Percentiles rank a stretch among this genome's conserved stretches.
These are phyloP conservation scores for Ganoderma lucidum DNA, from an alignment of 1,284 basidiomycete species.

Conservation along the genomic window DNA sequence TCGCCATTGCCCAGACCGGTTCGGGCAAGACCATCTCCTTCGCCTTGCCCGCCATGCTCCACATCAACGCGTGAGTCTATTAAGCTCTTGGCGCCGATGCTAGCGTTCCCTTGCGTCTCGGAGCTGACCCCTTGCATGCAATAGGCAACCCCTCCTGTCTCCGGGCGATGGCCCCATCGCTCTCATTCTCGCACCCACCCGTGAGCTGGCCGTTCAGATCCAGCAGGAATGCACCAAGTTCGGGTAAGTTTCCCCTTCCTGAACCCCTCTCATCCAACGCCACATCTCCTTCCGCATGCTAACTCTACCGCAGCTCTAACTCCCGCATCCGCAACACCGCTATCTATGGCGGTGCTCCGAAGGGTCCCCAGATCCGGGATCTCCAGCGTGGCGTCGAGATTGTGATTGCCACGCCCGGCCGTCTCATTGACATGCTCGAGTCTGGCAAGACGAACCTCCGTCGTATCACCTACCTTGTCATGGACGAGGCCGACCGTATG, in stretches of 20 bases:
- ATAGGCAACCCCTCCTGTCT: slow-evolving; percentile 89
- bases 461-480: slow-evolving; percentile 96
- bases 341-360: slow-evolving; percentile 98
- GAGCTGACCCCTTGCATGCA: slow-evolving; percentile 12
- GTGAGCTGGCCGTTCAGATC: slow-evolving; percentile 98
- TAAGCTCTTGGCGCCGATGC: slow-evolving; percentile 5
- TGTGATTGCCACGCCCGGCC: slow-evolving; percentile 92
- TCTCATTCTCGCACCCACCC: slow-evolving; percentile 95
- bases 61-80: slow-evolving; percentile 91
- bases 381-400: slow-evolving; percentile 97
- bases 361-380: slow-evolving; percentile 98
- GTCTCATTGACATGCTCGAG: slow-evolving; percentile 96
- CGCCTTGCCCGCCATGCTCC: slow-evolving; percentile 97
- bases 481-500: slow-evolving; percentile 99
- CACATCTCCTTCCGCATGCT: slow-evolving; percentile 2
- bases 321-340: slow-evolving; percentile 98
- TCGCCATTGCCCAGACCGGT: slow-evolving; percentile 97
- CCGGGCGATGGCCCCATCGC: slow-evolving; percentile 98
- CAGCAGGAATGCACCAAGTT: slow-evolving; percentile 99
- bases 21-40: slow-evolving; percentile 99
- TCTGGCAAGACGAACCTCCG: slow-evolving; percentile 95
- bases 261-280: not conserved
- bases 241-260: slow-evolving; percentile 59
- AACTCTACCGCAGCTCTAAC: slow-evolving; percentile 67
- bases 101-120: slow-evolving; percentile 19